phyloP scores from a whole-genome alignment of 768 basidiomycete genomes.

The Naganishia vaughanmartiniae region DNA sequence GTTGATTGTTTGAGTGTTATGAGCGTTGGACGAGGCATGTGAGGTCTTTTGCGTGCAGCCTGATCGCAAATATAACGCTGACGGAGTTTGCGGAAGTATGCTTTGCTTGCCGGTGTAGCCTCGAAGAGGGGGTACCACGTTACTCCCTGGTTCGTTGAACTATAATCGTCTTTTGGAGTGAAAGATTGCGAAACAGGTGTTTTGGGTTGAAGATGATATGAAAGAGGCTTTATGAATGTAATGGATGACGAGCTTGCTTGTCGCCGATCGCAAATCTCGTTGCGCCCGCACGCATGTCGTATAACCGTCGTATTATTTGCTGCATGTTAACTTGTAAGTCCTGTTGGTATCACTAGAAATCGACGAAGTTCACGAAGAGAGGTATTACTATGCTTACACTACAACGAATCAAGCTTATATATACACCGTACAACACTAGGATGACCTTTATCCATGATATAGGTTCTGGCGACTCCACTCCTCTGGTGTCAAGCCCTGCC shows the following conservation, averaged over 20 bases:
- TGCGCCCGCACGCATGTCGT: neutral
- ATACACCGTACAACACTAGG: constrained; percentile 4
- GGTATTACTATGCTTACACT: neutral
- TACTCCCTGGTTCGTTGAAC: too few relatives aligned
- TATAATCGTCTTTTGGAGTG: neutral
- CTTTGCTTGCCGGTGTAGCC: too few relatives aligned
- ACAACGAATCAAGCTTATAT: constrained; percentile 3
- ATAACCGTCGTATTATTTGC: too few relatives aligned
- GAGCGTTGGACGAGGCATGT: neutral
- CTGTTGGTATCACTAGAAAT: neutral
- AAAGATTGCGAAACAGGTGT: neutral
- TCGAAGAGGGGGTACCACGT: too few relatives aligned
- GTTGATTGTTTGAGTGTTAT: constrained; percentile 25
- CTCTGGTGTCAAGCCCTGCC: constrained; percentile 26
- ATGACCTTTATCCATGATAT: constrained; percentile 25
- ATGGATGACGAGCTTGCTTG: neutral
- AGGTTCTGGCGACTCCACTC: constrained; percentile 29
- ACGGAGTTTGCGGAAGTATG: too few relatives aligned
- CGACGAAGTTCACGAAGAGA: neutral
- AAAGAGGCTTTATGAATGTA: neutral
- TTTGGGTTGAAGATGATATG: neutral
- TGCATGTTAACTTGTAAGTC: too few relatives aligned
- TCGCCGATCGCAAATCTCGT: neutral
- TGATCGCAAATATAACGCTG: too few relatives aligned
- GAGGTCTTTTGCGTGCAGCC: neutral